Percentiles rank a stretch among this genome's conserved stretches.
phyloP scores from a whole-genome alignment of 2,329 filamentous ascomycete species.

The Beauveria australis region DNA sequence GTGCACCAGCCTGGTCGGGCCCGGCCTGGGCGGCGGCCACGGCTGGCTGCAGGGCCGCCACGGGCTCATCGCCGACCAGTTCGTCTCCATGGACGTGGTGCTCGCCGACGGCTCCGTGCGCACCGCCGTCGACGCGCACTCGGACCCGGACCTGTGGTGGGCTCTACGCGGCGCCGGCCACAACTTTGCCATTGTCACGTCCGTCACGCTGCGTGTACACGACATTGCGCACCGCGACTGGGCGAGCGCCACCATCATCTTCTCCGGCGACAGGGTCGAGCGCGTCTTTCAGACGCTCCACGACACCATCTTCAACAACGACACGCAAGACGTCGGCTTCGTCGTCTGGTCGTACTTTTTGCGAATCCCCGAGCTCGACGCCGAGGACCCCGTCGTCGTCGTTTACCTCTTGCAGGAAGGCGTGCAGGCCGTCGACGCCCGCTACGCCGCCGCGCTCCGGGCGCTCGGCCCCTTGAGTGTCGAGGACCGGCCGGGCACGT shows the following conservation, averaged over 20 bases:
- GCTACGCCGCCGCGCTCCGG: conserved; percentile 34
- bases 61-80: conserved; percentile 45
- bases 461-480: conserved; percentile 29
- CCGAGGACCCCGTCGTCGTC: conserved; percentile 32
- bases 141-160: conserved; percentile 51
- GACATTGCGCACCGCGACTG: conserved; percentile 31
- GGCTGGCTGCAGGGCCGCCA: conserved; percentile 45
- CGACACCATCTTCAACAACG: conserved; percentile 32
- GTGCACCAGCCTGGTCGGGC: conserved; percentile 40
- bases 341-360: conserved; percentile 44
- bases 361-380: conserved; percentile 31
- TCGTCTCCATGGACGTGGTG: conserved; percentile 42
- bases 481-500: conserved; percentile 28
- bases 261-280: conserved; percentile 40
- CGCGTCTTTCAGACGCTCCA: conserved; percentile 39
- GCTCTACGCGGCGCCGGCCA: conserved; percentile 49
- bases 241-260: conserved; percentile 37
- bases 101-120: conserved; percentile 37
- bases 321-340: conserved; percentile 34
- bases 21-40: conserved; percentile 49
- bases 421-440: conserved; percentile 28
- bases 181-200: conserved; percentile 52
- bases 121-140: conserved; percentile 29
- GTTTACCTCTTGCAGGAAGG: conserved; percentile 37
- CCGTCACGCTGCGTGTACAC: conserved; percentile 39